These are phyloP conservation scores for Odontarrhena argentea DNA, from an alignment of 345 rosid species.

Conservation along the genomic window DNA sequence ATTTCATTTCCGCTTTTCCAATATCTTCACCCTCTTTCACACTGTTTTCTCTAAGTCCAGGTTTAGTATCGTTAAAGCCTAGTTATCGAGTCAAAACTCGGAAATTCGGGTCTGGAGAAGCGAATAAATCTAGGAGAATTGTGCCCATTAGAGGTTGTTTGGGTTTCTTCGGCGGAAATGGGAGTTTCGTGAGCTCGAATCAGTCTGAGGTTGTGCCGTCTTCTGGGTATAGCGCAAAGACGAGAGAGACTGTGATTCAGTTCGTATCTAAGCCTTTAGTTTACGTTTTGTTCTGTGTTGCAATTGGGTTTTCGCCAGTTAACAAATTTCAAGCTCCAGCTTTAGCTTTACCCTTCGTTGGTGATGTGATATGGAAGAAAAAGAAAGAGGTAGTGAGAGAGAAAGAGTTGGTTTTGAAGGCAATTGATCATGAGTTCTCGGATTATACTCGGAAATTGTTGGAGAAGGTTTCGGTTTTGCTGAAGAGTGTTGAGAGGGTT, in stretches of 20 bases:
- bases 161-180: constrained; percentile 33
- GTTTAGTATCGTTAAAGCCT: constrained; percentile 36
- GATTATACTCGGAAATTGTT: constrained; percentile 59
- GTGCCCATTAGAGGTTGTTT: constrained; percentile 37
- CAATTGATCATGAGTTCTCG: constrained; percentile 56
- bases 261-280: constrained; percentile 50
- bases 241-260: constrained; percentile 38
- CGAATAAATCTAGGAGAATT: constrained; percentile 14
- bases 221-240: constrained; percentile 30
- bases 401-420: constrained; percentile 41
- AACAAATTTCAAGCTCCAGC: constrained; percentile 53
- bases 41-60: constrained; percentile 35
- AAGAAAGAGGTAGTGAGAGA: constrained; percentile 44
- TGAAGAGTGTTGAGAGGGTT: constrained; percentile 58
- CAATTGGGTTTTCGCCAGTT: constrained; percentile 62
- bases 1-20: constrained; percentile 48
- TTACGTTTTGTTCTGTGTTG: constrained; percentile 61
- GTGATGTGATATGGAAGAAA: constrained; percentile 45
- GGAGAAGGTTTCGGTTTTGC: constrained; percentile 58
- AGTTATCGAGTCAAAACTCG: constrained; percentile 39
- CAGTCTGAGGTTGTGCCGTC: constrained; percentile 32
- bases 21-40: constrained; percentile 39
- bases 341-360: constrained; percentile 50
- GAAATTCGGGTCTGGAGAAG: constrained; percentile 25
- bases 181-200: constrained; percentile 32